Conservation (phyloP, 148 eudicot species). For the Nepenthes gracilis region DNA sequence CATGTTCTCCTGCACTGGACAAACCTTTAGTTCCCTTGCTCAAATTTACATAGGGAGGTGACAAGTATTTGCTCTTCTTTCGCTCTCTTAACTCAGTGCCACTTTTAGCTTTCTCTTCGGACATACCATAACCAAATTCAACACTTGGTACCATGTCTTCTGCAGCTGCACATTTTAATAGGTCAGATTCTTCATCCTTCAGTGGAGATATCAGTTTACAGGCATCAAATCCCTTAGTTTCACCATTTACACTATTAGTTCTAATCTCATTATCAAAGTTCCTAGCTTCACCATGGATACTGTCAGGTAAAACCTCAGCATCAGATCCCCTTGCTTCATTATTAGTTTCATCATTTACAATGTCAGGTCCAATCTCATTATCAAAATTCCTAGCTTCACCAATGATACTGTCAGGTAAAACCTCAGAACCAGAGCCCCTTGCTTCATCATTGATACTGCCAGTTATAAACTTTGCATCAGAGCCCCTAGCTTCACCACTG, state of each 20-base stretch:
- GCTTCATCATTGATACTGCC: background rate
- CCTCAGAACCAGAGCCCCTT: background rate
- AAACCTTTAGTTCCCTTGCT: conserved; percentile 12
- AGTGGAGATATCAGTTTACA: conserved; percentile 5
- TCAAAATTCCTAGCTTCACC: conserved; percentile 6
- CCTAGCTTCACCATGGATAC: too few species aligned
- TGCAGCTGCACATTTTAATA: conserved; percentile 8
- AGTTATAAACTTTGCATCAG: background rate
- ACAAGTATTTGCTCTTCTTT: conserved; percentile 70
- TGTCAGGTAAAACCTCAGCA: too few species aligned
- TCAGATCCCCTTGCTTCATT: too few species aligned
- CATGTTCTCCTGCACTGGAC: conserved; percentile 15
- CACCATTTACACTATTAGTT: background rate
- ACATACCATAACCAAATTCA: conserved; percentile 13
- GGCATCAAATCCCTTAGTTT: conserved; percentile 7
- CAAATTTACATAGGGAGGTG: conserved; percentile 43
- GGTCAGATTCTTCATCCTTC: conserved; percentile 6
- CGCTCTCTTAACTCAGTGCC: conserved; percentile 42
- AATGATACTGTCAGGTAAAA: background rate
- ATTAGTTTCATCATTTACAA: too few species aligned
- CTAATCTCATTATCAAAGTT: too few species aligned
- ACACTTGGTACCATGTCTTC: background rate
- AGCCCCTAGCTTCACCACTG: background rate
- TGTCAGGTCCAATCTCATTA: background rate
- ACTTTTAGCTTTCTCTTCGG: conserved; percentile 22